Base-by-base conservation (phyloP, 495 filamentous ascomycete species). In the Xylaria scruposa region DNA sequence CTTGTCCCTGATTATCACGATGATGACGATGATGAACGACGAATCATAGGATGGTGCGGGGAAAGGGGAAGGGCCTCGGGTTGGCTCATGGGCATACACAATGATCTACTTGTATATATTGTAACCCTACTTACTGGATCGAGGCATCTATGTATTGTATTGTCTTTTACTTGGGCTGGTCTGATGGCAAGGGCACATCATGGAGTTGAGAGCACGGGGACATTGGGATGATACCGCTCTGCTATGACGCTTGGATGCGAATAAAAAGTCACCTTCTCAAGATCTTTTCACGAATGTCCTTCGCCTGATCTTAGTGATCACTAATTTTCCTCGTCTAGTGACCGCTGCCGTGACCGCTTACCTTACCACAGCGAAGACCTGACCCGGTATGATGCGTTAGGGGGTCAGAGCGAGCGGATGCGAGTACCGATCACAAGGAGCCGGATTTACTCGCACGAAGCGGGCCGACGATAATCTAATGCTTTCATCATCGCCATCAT, bases 1-100 rank as follows among this genome's bases (percentile, higher is more conserved):
- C 56, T 54, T 44, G 44, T 42, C 19, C 42, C 44, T 62, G 49
- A 59, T 49, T 65, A 66, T 71, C 12, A 71, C 58, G 69, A 71
- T 36, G 58, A 66, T 31, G 38, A 71, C 38, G 61, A 66, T 59
- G 54, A 70, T 47, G 68, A 61, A 62, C 56, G 44, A 62, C 46
- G 31, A 36, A 49, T 53, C 54, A 63, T 38, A 26, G 31, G 53
- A 31, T 21, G 42, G 26, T 3, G 42, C 31, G 21, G 15, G 53
- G 21, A 21, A 15, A 10, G n/a, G 33, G 29, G 7, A 36, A 29
- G 10, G 6, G 6, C 7, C 24, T 49, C 19, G 42, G 24, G 33
- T 62, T 64, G n/a, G 61, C 38, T 29, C 21, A 64, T 47, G 38
- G 61, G 38, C 19, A 13, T 24, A n/a, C 65, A 36, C 31, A 31